Percentiles rank a stretch among this genome's conserved stretches.
These are phyloP conservation scores for Mucor racemosus DNA, from an alignment of 371 early-diverging fungal genomes.

Conservation along the genomic window DNA sequence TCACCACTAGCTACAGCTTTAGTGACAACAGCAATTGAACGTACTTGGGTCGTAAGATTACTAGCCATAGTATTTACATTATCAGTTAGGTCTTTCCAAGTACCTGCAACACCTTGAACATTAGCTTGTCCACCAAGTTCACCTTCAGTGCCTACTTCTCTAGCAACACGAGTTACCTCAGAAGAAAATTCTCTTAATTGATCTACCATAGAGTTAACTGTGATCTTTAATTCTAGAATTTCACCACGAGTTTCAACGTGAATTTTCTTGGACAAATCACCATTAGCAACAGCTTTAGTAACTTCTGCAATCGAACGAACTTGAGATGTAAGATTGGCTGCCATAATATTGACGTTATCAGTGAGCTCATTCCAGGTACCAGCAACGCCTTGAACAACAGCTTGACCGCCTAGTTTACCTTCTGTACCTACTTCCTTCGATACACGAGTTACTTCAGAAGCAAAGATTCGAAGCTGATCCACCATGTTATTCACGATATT, in stretches of 20 bases:
- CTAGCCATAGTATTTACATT: constrained; percentile 68
- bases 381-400: no score
- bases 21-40: constrained; percentile 50
- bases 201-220: constrained; percentile 42
- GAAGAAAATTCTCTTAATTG: constrained; percentile 41
- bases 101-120: constrained; percentile 67
- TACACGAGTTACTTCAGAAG: constrained; percentile 50
- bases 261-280: constrained; percentile 36
- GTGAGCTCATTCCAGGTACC: constrained; percentile 30
- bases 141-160: constrained; percentile 59
- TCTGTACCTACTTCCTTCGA: constrained; percentile 40
- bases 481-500: constrained; percentile 72
- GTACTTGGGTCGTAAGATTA: constrained; percentile 55
- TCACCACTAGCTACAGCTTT: constrained; percentile 56
- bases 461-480: constrained; percentile 41
- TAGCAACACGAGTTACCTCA: constrained; percentile 55
- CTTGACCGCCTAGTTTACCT: constrained; percentile 18
- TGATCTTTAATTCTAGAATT: constrained; percentile 40
- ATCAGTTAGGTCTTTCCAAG: constrained; percentile 75
- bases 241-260: constrained; percentile 49
- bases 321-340: constrained; percentile 57
- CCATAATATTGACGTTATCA: constrained; percentile 42
- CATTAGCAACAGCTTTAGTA: constrained; percentile 55
- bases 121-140: constrained; percentile 54
- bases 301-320: constrained; percentile 59